Percentiles rank a stretch among this genome's conserved stretches.
These are phyloP conservation scores for Xerophyta viscosa DNA, from an alignment of 106 monocot genomes.

Conservation along the genomic window DNA sequence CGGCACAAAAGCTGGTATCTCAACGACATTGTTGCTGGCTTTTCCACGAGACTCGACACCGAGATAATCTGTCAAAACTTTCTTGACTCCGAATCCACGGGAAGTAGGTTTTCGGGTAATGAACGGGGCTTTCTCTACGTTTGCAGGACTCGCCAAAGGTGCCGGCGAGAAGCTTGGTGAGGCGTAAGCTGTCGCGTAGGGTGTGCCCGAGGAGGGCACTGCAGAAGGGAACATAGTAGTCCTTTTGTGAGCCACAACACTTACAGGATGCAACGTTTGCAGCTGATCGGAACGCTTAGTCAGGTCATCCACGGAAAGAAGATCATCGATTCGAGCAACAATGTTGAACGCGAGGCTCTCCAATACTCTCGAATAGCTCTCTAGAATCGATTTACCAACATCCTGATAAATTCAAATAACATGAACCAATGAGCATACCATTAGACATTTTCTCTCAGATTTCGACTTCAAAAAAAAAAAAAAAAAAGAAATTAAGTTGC, in stretches of 20 bases:
- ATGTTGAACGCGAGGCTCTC: slow-evolving; percentile 95
- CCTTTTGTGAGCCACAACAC: slow-evolving; percentile 28
- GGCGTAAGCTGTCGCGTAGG: slow-evolving; percentile 41
- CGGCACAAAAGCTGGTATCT: not conserved
- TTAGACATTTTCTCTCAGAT: too few species aligned
- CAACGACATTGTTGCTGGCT: slow-evolving; percentile 6
- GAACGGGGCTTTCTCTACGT: slow-evolving; percentile 36
- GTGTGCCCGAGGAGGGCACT: slow-evolving; percentile 69
- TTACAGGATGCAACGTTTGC: slow-evolving; percentile 15
- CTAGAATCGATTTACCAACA: slow-evolving; percentile 83
- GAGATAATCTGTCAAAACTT: slow-evolving; percentile 58
- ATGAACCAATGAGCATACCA: not conserved
- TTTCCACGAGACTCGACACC: slow-evolving; percentile 36
- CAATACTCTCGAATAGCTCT: slow-evolving; percentile 89
- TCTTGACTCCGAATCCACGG: slow-evolving; percentile 63
- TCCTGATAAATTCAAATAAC: slow-evolving; percentile 39
- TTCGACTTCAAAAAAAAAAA: too few species aligned
- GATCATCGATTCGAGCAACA: slow-evolving; percentile 79
- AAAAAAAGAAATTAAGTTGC: not conserved
- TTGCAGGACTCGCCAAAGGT: slow-evolving; percentile 27
- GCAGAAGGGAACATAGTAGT: slow-evolving; percentile 20
- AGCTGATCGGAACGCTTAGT: slow-evolving; percentile 46
- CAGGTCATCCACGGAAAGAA: slow-evolving; percentile 68
- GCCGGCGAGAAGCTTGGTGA: slow-evolving; percentile 60
- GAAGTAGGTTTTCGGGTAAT: slow-evolving; percentile 19